Base-by-base conservation (phyloP, 2,329 filamentous ascomycete genomes). In the Coniochaeta sp. region DNA sequence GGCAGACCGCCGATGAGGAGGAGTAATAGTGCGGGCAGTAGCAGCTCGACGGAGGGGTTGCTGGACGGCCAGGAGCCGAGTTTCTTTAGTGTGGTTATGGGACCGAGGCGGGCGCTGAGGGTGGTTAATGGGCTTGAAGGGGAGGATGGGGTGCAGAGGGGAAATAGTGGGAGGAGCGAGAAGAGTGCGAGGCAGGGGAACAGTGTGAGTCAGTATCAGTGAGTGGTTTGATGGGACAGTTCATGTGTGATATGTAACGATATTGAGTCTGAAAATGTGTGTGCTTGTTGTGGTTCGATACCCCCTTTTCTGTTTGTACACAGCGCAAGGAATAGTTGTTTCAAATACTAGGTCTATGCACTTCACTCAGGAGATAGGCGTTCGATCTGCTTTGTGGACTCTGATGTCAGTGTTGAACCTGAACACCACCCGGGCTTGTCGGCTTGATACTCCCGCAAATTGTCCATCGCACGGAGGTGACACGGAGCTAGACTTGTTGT, bases 61-160 rank as follows among this genome's bases (percentile, higher is more conserved):
- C 63, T 77, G 28, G 73, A 77, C 24, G 75, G 74, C 65, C 65
- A 62, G 64, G 67, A 89, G 68, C 86, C 85, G 60, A 86, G 79
- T 50, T 89, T 89, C 69, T 82, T 87, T 70, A 85, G 81, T 57
- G 84, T 87, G 40, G 68, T 88, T 66, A 67, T 88, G 69, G 85
- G 85, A 67, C 86, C 86, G 31, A 79, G 85, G 70, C 76, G 86
- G 70, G 88, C 84, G 68, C 73, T 89, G 73, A 76, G 84, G 70
- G 84, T 88, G 55, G 83, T 88, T 22, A 89, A 89, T 61, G 69
- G 70, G 17, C 57, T 72, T 43, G 68, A 70, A 59, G 67, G 66
- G 28, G 64, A 62, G 26, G 62, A 66, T 58, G 57, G 56, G 31
- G 60, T 60, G 50, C 34, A 58, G 14, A 57, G 54, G 58, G 43